phyloP scores from a whole-genome alignment of 805 yeast species.

The Hanseniaspora osmophila region DNA sequence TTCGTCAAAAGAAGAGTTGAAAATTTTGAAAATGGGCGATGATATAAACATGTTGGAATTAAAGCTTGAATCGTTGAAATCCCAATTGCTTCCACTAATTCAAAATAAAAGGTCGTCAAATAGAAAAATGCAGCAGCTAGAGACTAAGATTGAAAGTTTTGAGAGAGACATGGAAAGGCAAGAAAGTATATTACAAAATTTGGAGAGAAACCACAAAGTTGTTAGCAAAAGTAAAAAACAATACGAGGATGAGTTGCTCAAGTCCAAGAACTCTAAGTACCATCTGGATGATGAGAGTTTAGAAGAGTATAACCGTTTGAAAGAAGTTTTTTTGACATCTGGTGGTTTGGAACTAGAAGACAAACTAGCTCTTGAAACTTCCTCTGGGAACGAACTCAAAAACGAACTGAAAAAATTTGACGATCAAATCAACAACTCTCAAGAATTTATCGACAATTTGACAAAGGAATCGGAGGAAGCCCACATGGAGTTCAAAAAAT shows the following conservation, averaged over 20 bases:
- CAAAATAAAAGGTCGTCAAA: slow-evolving; percentile 38
- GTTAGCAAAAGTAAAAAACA: slow-evolving; percentile 27
- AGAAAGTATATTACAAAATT: slow-evolving; percentile 25
- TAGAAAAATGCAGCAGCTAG: slow-evolving; percentile 33
- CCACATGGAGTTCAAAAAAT: slow-evolving; percentile 19
- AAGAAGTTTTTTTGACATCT: slow-evolving; percentile 39
- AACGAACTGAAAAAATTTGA: slow-evolving; percentile 26
- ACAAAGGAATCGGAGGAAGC: slow-evolving; percentile 22
- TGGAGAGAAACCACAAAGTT: slow-evolving; percentile 34
- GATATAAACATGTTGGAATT: slow-evolving; percentile 24
- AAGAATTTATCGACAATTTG: slow-evolving; percentile 22
- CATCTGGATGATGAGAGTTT: slow-evolving; percentile 37
- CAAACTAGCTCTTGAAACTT: slow-evolving; percentile 26
- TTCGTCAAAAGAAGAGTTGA: slow-evolving; percentile 33
- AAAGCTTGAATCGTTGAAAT: slow-evolving; percentile 29
- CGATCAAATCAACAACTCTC: slow-evolving; percentile 24
- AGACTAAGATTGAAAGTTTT: slow-evolving; percentile 36
- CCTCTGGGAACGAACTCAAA: slow-evolving; percentile 31
- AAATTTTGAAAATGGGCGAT: slow-evolving; percentile 28
- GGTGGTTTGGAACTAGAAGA: slow-evolving; percentile 49
- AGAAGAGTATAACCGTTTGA: slow-evolving; percentile 41
- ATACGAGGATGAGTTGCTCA: slow-evolving; percentile 25
- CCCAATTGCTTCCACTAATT: slow-evolving; percentile 45
- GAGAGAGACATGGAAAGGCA: slow-evolving; percentile 41
- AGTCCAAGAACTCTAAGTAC: slow-evolving; percentile 18